Conservation (phyloP, 306 rosid species). For the Fragaria iinumae region DNA sequence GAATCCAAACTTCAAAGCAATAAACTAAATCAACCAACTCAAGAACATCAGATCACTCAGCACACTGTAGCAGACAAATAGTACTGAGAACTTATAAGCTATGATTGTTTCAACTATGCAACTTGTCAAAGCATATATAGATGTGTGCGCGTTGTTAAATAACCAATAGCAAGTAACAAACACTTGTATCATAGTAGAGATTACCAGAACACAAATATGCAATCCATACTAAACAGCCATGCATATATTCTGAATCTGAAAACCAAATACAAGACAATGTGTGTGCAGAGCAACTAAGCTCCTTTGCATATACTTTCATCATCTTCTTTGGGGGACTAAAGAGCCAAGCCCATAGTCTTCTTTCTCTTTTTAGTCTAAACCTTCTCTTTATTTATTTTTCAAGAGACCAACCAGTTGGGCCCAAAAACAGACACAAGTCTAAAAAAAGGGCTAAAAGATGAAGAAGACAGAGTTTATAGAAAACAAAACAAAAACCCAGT, state of each 20-base stretch:
- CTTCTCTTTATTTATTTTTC: not conserved
- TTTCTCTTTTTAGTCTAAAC: not conserved
- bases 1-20: not conserved
- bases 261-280: not conserved
- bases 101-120: not conserved
- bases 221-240: not conserved
- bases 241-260: not conserved
- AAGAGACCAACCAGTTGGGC: not conserved
- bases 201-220: not conserved
- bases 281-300: not conserved
- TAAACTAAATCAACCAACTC: not conserved
- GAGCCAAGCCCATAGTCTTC: not conserved
- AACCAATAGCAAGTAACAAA: not conserved
- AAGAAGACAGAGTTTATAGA: not conserved
- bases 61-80: not conserved
- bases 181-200: not conserved
- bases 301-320: not conserved
- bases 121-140: not conserved
- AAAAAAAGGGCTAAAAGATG: not conserved
- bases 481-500: not conserved
- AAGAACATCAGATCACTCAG: not conserved
- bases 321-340: not conserved
- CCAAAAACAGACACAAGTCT: not conserved
- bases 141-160: not conserved
- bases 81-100: not conserved